Evolutionary conservation across 2,329 filamentous ascomycete species (phyloP), one percentile per base, ranked within the genome.

Genomic region (Paraphoma chrysanthemicola): DNA sequence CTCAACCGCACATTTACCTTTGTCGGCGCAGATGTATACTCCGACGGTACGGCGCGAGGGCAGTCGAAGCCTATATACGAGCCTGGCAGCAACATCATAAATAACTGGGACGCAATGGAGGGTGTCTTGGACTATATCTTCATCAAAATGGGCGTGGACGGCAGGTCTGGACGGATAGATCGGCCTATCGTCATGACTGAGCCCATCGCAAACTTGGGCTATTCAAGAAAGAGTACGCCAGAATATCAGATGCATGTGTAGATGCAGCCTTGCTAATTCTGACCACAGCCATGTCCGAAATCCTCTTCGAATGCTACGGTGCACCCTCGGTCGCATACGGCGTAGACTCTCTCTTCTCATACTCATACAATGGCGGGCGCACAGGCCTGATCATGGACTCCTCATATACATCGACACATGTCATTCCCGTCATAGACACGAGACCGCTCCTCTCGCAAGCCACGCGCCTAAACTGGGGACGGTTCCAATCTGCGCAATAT

Each of bases 61-160:
- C 95, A 98, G 75, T 89, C 96, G 57, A 90, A 94, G 74, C 91
- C 92, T 75, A 90, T 93, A 1, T 98, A 97, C 69, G 95, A 99
- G 75, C 86, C 90, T 1, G 93, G 93, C 23, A 94, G 90, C 44
- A 94, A 93, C 62, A 90, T 99, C 46, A 88, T 98, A 58, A 93
- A 92, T 76, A 98, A 98, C 74, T 99, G 96, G 93, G 95, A 99
- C 77, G 93, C 93, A 33, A 93, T 97, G 87, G 95, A 99, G 77
- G 93, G 94, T 56, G 84, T 97, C 5, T 80, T 99, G 45, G 95
- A 99, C 79, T 97, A 97, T 77, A 85, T 93, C 42, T 99, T 99
- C 76, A 83, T 97, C 65, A 98, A 97, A 79, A 81, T 99, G 52
- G 95, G 95, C 4, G 85, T 99, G 66, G 92, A 96, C 63, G 87